phyloP scores from a whole-genome alignment of 2,329 filamentous ascomycete genomes.

The Hypoxylon sp. region DNA sequence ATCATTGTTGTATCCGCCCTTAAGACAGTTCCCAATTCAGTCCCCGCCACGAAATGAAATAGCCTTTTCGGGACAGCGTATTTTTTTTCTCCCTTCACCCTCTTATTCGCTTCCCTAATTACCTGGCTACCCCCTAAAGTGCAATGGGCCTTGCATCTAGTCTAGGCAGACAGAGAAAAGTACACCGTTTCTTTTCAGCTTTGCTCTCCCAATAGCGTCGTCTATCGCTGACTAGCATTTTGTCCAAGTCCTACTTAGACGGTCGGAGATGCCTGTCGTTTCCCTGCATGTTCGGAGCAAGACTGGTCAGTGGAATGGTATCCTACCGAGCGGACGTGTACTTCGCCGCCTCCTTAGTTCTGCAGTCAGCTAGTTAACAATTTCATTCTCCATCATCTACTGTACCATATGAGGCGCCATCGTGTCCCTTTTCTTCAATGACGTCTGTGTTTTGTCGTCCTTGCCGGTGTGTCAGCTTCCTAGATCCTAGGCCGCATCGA shows the following conservation, averaged over 20 bases:
- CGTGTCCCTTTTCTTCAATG: conserved; percentile 18
- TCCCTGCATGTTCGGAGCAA: conserved; percentile 25
- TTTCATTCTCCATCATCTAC: conserved; percentile 18
- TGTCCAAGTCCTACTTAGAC: conserved; percentile 12
- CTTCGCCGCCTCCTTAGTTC: conserved; percentile 20
- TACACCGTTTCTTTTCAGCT: no score
- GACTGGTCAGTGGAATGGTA: conserved; percentile 27
- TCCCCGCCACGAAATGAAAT: conserved; percentile 11
- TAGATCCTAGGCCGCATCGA: conserved; percentile 26
- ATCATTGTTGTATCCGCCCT: no score
- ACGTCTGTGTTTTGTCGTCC: conserved; percentile 21
- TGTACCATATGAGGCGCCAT: conserved; percentile 19
- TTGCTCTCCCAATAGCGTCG: conserved; percentile 15
- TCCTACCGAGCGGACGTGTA: conserved; percentile 28
- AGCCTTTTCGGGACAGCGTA: conserved; percentile 18
- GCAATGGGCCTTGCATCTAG: conserved; percentile 9
- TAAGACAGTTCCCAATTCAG: conserved; percentile 13
- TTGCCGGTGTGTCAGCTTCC: conserved; percentile 31
- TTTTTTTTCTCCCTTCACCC: no score
- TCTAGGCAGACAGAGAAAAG: no score
- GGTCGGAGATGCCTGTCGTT: conserved; percentile 29
- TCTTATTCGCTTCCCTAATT: no score
- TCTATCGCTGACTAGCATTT: conserved; percentile 18
- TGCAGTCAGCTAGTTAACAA: not conserved
- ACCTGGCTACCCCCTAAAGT: conserved; percentile 12